phyloP scores from a whole-genome alignment of 768 basidiomycete species.

The Royoungia palumana region DNA sequence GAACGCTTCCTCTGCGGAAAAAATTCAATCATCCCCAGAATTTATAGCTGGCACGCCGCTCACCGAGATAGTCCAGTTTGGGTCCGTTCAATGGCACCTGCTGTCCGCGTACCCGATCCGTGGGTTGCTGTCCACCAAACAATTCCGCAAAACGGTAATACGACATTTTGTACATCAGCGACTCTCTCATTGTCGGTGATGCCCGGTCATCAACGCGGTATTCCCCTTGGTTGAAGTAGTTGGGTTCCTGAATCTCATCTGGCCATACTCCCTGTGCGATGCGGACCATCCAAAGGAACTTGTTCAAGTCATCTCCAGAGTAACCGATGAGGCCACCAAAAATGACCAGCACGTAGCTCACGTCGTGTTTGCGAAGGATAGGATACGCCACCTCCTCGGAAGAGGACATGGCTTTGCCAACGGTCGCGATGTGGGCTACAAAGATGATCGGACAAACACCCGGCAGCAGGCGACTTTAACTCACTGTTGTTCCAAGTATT shows the following conservation, averaged over 20 bases:
- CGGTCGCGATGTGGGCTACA: constrained; percentile 93
- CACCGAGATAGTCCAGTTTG: constrained; percentile 84
- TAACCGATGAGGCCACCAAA: constrained; percentile 96
- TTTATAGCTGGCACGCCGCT: constrained; percentile 22
- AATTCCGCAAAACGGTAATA: constrained; percentile 94
- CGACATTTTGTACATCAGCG: constrained; percentile 99
- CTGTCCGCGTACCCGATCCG: constrained; percentile 90
- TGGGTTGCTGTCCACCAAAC: constrained; percentile 69
- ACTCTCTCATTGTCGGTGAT: constrained; percentile 84
- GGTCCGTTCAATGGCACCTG: constrained; percentile 72
- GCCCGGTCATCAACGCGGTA: constrained; percentile 90
- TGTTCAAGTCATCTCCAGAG: constrained; percentile 99
- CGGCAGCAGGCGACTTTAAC: constrained; percentile 28
- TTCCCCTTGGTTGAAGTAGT: constrained; percentile 94
- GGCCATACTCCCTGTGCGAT: constrained; percentile 97
- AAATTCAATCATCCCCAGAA: neutral
- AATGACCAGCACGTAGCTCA: constrained; percentile 95
- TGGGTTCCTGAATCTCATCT: constrained; percentile 92
- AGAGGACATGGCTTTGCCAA: constrained; percentile 97
- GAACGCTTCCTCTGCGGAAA: constrained; percentile 82
- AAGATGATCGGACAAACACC: constrained; percentile 5
- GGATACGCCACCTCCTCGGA: constrained; percentile 95
- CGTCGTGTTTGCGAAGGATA: constrained; percentile 94
- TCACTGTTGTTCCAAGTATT: constrained; percentile 99
- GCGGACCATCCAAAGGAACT: constrained; percentile 98